These are phyloP conservation scores for Symbiodinium natans DNA, from an alignment of 73 alveolate species.

Conservation along the genomic window DNA sequence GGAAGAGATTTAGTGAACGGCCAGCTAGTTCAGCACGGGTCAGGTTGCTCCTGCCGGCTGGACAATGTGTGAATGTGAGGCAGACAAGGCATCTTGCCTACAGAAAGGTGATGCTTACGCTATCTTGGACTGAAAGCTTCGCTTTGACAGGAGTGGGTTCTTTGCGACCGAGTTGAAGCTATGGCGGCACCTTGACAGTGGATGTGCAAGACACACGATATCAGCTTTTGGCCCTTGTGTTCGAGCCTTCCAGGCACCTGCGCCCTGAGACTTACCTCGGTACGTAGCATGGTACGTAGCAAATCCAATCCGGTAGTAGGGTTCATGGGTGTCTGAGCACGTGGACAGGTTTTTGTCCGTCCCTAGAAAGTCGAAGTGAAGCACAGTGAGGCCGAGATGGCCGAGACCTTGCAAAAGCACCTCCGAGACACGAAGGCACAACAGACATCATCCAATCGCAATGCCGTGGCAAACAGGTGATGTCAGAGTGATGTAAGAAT, in stretches of 20 bases:
- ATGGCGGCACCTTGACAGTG: constrained; percentile 44
- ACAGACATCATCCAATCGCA: too few relatives aligned
- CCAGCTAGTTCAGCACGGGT: neutral
- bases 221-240: too few relatives aligned
- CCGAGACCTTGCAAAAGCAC: constrained; percentile 5
- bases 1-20: too few relatives aligned
- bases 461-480: too few relatives aligned
- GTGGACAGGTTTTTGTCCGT: neutral
- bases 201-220: too few relatives aligned
- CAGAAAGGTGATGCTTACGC: neutral
- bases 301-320: too few relatives aligned
- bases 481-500: too few relatives aligned
- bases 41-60: constrained; percentile 81
- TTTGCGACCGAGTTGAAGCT: constrained; percentile 80
- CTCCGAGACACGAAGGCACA: neutral
- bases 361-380: neutral
- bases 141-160: constrained; percentile 45
- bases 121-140: neutral
- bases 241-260: too few relatives aligned
- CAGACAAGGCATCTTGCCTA: neutral
- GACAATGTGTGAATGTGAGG: constrained; percentile 85
- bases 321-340: too few relatives aligned
- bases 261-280: too few relatives aligned
- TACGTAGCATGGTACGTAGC: too few relatives aligned
- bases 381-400: constrained; percentile 49